These are phyloP conservation scores for Triadica sebifera DNA, from an alignment of 345 rosid genomes.

Conservation along the genomic window DNA sequence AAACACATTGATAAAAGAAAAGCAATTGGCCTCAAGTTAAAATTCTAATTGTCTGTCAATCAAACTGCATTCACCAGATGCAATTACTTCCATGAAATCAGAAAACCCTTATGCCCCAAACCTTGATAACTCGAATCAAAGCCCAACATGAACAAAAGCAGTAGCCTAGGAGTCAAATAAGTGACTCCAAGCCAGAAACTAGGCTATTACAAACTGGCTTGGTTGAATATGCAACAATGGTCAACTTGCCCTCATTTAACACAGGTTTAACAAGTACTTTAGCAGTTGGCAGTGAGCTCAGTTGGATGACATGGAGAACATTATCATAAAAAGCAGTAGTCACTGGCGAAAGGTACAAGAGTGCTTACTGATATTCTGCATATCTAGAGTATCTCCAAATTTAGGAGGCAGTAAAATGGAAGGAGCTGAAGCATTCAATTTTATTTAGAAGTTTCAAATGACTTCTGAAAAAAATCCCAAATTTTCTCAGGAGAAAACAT, in stretches of 20 bases:
- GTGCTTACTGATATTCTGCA: no score
- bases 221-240: not conserved
- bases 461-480: no score
- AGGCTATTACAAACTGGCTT: not conserved
- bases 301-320: no score
- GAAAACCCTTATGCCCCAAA: not conserved
- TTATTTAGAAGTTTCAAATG: no score
- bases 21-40: not conserved
- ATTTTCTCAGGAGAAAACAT: no score
- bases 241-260: not conserved
- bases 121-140: not conserved
- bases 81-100: not conserved
- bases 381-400: no score
- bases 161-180: slow-evolving; percentile 4
- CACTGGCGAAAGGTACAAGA: no score
- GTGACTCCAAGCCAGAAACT: slow-evolving; percentile 1
- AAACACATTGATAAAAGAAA: not conserved
- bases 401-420: no score
- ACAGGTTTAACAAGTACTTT: not conserved
- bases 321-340: no score
- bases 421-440: no score
- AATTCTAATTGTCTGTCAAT: not conserved
- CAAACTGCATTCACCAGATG: not conserved
- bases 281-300: not conserved
- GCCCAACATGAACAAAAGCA: not conserved